Evolutionary conservation across 1,284 basidiomycete genomes (phyloP).

Genomic region (Taiwanofungus camphoratus): DNA sequence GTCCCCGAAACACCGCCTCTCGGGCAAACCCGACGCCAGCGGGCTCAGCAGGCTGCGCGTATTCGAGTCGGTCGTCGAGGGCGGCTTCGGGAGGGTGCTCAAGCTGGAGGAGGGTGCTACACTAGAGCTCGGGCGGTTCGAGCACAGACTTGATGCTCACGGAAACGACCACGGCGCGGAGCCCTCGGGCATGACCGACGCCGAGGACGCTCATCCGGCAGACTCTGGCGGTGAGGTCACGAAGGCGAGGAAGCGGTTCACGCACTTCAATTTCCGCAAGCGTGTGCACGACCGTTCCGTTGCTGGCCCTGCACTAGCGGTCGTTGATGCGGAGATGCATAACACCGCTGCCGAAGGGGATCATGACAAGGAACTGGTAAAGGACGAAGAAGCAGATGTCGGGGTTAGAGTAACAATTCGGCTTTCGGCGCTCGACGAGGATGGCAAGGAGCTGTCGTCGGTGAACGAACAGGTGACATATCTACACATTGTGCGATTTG

Average conservation of each 20-base stretch:
- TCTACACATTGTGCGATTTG: constrained; percentile 76
- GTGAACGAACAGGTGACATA: constrained; percentile 85
- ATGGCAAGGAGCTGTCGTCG: constrained; percentile 55
- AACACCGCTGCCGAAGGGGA: constrained; percentile 23
- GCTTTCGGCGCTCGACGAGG: constrained; percentile 70
- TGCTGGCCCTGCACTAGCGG: constrained; percentile 68
- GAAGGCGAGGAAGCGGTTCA: constrained; percentile 68
- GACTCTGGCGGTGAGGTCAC: no score
- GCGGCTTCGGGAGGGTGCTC: constrained; percentile 74
- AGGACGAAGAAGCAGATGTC: constrained; percentile 45
- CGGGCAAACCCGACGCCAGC: constrained; percentile 33
- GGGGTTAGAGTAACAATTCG: constrained; percentile 74
- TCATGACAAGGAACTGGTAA: constrained; percentile 37
- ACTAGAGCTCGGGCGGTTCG: constrained; percentile 66
- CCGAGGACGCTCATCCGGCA: constrained; percentile 9
- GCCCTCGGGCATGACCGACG: constrained; percentile 8
- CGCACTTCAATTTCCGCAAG: constrained; percentile 57
- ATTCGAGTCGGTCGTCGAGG: constrained; percentile 69
- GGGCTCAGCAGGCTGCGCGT: constrained; percentile 52
- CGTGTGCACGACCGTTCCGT: constrained; percentile 44
- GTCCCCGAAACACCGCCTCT: constrained; percentile 49
- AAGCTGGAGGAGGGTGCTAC: constrained; percentile 70
- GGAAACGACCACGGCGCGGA: constrained; percentile 14
- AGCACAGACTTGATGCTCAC: constrained; percentile 28
- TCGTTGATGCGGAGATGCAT: constrained; percentile 56